A percentile compares a stretch with the other conserved stretches of the same genome.
Evolutionary conservation across 2,329 filamentous ascomycete species (phyloP).

Genomic region (Hymenoscyphus infarciens): DNA sequence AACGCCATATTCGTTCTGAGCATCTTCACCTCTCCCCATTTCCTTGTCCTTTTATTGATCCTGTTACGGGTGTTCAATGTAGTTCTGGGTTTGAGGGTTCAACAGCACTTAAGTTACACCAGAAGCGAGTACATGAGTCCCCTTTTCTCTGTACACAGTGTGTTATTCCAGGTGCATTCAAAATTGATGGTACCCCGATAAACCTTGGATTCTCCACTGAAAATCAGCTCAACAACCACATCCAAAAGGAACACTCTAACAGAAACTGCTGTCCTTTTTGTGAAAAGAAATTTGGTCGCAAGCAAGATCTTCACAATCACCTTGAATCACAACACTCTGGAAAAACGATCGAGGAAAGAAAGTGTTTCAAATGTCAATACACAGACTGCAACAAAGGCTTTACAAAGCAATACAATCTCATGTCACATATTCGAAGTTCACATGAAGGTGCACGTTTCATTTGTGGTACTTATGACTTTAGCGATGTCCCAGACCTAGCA

Average conservation of each 20-base stretch:
- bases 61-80: constrained; percentile 54
- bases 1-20: constrained; percentile 73
- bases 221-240: constrained; percentile 67
- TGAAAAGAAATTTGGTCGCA: constrained; percentile 61
- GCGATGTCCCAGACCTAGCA: constrained; percentile 51
- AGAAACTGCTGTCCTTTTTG: constrained; percentile 62
- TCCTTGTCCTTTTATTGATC: constrained; percentile 59
- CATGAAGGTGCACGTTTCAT: constrained; percentile 75
- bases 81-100: constrained; percentile 69
- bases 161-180: constrained; percentile 33
- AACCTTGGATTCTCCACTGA: constrained; percentile 67
- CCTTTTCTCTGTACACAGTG: constrained; percentile 79
- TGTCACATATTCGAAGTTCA: constrained; percentile 70
- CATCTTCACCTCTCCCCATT: constrained; percentile 73
- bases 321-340: constrained; percentile 73
- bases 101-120: constrained; percentile 67
- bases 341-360: constrained; percentile 57
- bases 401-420: constrained; percentile 79
- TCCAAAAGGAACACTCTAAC: constrained; percentile 67
- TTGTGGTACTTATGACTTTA: constrained; percentile 69
- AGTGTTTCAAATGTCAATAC: constrained; percentile 63
- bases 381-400: constrained; percentile 71
- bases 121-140: constrained; percentile 65
- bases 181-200: constrained; percentile 40
- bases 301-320: constrained; percentile 69